Conservation (phyloP, 768 basidiomycete species). For the Mycena haematopus region DNA sequence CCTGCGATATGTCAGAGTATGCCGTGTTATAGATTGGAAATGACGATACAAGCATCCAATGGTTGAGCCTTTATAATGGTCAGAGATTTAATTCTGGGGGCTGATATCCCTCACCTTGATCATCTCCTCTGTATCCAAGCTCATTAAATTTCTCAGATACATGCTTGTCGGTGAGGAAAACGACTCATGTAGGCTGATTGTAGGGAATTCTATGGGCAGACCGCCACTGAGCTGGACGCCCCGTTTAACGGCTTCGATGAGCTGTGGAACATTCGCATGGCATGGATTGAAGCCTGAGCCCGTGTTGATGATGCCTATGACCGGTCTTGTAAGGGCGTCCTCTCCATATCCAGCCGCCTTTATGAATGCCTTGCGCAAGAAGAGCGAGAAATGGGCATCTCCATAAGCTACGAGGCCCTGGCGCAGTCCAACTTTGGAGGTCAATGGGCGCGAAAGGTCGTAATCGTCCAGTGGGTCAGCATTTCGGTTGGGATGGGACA, state of each 20-base stretch:
- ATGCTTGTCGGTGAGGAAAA: conserved; percentile 29
- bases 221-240: conserved; percentile 29
- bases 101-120: neutral
- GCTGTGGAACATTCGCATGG: conserved; percentile 29
- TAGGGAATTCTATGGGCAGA: conserved; percentile 30
- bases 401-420: conserved; percentile 29
- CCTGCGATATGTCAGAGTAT: conserved; percentile 5
- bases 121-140: conserved; percentile 32
- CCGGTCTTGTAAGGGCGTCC: conserved; percentile 28
- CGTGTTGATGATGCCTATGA: conserved; percentile 31
- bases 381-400: conserved; percentile 29
- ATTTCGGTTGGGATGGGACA: conserved; percentile 9
- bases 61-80: conserved; percentile 25
- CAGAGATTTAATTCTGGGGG: too few species aligned
- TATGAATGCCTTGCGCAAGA: conserved; percentile 30
- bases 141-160: conserved; percentile 29
- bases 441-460: conserved; percentile 26
- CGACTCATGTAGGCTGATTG: conserved; percentile 30
- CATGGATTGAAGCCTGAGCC: conserved; percentile 29
- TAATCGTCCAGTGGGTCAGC: conserved; percentile 27
- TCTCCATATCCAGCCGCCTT: conserved; percentile 31
- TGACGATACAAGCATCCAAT: conserved; percentile 26
- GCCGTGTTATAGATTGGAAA: neutral
- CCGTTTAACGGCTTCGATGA: conserved; percentile 30
- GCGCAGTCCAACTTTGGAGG: conserved; percentile 25